Evolutionary conservation across 2,329 filamentous ascomycete species (phyloP), one percentile per base, ranked within the genome.

Genomic region (Aspergillus fructus): DNA sequence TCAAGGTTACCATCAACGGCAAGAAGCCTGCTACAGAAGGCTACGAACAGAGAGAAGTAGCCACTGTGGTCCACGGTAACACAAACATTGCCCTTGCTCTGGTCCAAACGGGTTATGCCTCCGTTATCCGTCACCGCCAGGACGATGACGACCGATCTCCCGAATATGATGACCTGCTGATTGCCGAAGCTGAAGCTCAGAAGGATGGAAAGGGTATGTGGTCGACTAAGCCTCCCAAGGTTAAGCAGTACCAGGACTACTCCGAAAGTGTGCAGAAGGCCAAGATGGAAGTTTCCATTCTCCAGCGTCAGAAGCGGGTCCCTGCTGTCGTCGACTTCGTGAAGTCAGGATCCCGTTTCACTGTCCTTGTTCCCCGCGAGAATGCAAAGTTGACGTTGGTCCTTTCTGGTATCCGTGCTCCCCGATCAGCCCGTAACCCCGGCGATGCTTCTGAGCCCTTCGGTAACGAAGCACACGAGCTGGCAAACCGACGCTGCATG

Each of bases 281-380:
- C 62, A 97, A 97, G 83, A 88, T 96, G 53, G 92, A 96, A 74
- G 83, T 96, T 39, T 89, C 90, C 11, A 88, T 91, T 21, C 83
- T 99, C 33, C 90, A 94, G 60, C 86, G 93, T 53, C 93, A 97
- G 74, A 93, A 91, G 81, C 93, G 90, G 75, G 88, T 97, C 3
- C 92, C 94, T 7, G 94, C 90, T 11, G 83, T 99, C 65, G 92
- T 99, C 42, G 94, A 99, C 75, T 99, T 96, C 74, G 94, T 96
- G 80, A 97, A 97, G 78, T 90, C 92, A n/a, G 94, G 90, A 30
- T 96, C 93, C 41, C 86, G 94, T 64, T 99, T 97, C 76, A 96
- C 91, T 24, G 83, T 99, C 37, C 81, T 99, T 9, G 86, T 99
- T 49, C 93, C 94, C 47, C 89, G 93, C 37, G 94, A 99, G 72